Conservation (phyloP, 2,329 filamentous ascomycete species). For the Talaromyces atroroseus region DNA sequence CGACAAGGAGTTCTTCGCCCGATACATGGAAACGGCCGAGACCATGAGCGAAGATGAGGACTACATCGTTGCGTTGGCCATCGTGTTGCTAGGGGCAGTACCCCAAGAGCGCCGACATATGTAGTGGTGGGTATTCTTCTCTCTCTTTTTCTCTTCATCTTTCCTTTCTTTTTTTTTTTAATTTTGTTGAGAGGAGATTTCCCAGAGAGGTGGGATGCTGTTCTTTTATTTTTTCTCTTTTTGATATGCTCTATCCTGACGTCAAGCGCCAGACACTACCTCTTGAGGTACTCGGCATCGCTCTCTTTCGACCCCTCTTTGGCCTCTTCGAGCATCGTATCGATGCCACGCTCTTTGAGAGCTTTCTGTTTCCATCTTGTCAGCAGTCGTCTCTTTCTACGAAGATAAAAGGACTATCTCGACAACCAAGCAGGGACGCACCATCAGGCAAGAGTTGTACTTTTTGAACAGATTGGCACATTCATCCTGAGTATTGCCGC, state of each 20-base stretch:
- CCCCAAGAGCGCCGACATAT: neutral
- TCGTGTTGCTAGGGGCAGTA: neutral
- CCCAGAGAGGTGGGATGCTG: neutral
- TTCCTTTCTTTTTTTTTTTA: neutral
- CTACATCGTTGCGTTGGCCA: neutral
- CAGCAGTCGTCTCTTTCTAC: neutral
- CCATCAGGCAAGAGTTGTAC: constrained; percentile 80
- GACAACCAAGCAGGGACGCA: constrained; percentile 41
- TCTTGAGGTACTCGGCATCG: constrained; percentile 62
- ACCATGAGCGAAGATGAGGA: neutral
- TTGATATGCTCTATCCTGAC: neutral
- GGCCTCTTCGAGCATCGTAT: constrained; percentile 86
- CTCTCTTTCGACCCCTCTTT: constrained; percentile 85
- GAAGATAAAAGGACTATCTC: neutral
- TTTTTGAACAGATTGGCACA: constrained; percentile 81
- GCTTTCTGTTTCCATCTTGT: constrained; percentile 56
- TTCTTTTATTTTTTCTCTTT: neutral
- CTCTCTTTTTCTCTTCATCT: neutral
- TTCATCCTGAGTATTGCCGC: constrained; percentile 79
- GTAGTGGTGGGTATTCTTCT: constrained; percentile 7
- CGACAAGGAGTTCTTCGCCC: neutral
- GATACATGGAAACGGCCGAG: neutral
- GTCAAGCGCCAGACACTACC: constrained; percentile 13
- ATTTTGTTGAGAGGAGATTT: constrained; percentile 3
- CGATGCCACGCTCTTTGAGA: constrained; percentile 83